A percentile compares a stretch with the other conserved stretches of the same genome.
These are phyloP conservation scores for Fusarium sp. DNA, from an alignment of 2,329 filamentous ascomycete species.

Conservation along the genomic window DNA sequence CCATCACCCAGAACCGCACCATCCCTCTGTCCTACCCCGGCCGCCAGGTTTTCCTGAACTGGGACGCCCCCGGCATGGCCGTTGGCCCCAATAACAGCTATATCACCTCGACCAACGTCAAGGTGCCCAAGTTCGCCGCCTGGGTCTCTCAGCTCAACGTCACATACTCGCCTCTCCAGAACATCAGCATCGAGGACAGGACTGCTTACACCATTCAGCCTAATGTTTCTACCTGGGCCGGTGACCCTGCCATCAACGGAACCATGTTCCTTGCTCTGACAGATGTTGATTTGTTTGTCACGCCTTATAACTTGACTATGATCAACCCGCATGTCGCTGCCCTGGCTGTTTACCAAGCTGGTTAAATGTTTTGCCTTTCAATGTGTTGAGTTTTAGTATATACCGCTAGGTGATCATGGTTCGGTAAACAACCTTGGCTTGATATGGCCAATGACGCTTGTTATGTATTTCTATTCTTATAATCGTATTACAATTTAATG, in stretches of 20 bases:
- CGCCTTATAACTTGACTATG: conserved; percentile 80
- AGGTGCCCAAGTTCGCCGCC: conserved; percentile 73
- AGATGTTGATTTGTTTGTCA: conserved; percentile 75
- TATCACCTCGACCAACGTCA: conserved; percentile 72
- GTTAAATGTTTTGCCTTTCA: conserved; percentile 58
- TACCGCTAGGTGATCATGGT: background rate
- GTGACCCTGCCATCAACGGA: conserved; percentile 78
- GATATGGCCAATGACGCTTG: background rate
- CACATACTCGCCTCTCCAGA: conserved; percentile 74
- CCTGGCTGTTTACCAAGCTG: conserved; percentile 81
- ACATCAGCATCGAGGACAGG: conserved; percentile 61
- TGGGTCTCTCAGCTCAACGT: conserved; percentile 85
- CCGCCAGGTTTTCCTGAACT: conserved; percentile 76
- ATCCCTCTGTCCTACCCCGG: conserved; percentile 81
- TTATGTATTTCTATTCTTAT: background rate
- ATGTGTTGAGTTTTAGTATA: background rate
- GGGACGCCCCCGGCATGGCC: conserved; percentile 76
- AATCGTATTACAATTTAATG: background rate
- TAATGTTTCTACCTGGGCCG: conserved; percentile 73
- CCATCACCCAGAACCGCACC: conserved; percentile 76
- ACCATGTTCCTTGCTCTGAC: conserved; percentile 86
- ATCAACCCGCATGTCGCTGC: conserved; percentile 84
- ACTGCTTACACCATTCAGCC: conserved; percentile 80
- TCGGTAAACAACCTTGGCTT: background rate
- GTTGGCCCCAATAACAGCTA: conserved; percentile 89